Percentiles rank a stretch among this genome's conserved stretches.
phyloP scores from a whole-genome alignment of 371 early-diverging fungal genomes.

The Mortierella sp. region DNA sequence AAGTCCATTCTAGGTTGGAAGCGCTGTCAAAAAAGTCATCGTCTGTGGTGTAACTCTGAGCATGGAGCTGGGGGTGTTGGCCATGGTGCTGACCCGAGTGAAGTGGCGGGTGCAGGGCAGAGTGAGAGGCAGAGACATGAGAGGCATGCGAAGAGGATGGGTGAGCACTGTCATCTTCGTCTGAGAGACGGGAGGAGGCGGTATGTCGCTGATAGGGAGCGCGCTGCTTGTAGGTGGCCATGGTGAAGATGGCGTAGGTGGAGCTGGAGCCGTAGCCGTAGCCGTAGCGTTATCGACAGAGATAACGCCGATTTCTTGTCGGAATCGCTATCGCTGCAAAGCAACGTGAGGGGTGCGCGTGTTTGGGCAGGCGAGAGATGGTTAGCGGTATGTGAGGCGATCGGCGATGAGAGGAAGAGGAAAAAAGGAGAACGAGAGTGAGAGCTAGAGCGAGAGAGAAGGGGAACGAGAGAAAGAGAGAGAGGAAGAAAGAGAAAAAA shows the following conservation, averaged over 20 bases:
- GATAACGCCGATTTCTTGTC: no score
- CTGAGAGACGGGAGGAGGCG: conserved; percentile 11
- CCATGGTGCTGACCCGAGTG: neutral
- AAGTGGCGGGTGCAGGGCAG: neutral
- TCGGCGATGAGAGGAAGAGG: neutral
- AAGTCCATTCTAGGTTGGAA: conserved; percentile 43
- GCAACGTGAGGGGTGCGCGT: no score
- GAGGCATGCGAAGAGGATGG: no score
- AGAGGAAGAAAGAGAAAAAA: conserved; percentile 1
- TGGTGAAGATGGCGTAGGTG: conserved; percentile 4
- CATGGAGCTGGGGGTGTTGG: conserved; percentile 11
- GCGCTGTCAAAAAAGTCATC: conserved; percentile 35
- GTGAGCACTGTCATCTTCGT: conserved; percentile 10
- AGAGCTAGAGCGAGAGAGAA: no score
- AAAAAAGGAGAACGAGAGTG: neutral
- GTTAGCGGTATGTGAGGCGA: no score
- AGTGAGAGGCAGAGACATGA: no score
- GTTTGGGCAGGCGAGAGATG: no score
- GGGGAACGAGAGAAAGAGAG: conserved; percentile 5
- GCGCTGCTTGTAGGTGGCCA: conserved; percentile 51
- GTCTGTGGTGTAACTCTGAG: conserved; percentile 12
- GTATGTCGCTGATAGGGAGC: conserved; percentile 21
- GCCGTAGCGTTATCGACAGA: no score
- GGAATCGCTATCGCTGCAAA: neutral
- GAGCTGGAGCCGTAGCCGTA: no score